Evolutionary conservation across 1,139 yeast genomes (phyloP), one percentile per base, ranked within the genome.

Genomic region (Hansenula sp.): DNA sequence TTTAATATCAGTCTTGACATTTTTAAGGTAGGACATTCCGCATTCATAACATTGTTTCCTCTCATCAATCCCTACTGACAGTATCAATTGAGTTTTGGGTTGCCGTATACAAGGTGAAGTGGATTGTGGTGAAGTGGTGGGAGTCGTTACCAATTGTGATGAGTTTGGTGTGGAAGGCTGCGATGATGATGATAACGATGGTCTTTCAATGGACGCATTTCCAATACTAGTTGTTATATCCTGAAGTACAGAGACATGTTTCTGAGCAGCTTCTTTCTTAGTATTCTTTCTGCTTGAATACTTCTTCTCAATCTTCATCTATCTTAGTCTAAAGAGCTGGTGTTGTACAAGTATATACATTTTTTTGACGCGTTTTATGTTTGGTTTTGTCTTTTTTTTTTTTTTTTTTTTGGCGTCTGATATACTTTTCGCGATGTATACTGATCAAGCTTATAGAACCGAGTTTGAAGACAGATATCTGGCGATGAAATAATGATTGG

Each of bases 1-100:
- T 27, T 62, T 61, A 21, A 55, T 56, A 46, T 82, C 89, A 19
- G 63, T 54, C 13, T 64, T 56, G 12, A 77, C 52, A 43, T 69
- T 66, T 6, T 69, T 61, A 39, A 68, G 57, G 52, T 73, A 82
- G 4, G 83, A 66, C 87, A 82, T 80, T 7, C 77, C 77, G 60
- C 90, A 82, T 26, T 62, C 64, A 9, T 59, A 44, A 51, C 89
- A 82, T 0, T 77, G 69, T 9, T 59, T 62, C 29, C 46, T 46
- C 32, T 50, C 46, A 13, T 51, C 44, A 3, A 42, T 21, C 1
- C 52, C 52, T 13, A 48, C 27, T 1, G 48, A 28, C 11, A 52
- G 42, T 12, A 40, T 29, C n/a, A 47, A 35, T 31, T 52, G 56
- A 16, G 12, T 22, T 34, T 38, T 42, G 6, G 36, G 21, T 2